These are phyloP conservation scores for Paramecium sonneborni DNA, from an alignment of 73 alveolate species.

Conservation along the genomic window DNA sequence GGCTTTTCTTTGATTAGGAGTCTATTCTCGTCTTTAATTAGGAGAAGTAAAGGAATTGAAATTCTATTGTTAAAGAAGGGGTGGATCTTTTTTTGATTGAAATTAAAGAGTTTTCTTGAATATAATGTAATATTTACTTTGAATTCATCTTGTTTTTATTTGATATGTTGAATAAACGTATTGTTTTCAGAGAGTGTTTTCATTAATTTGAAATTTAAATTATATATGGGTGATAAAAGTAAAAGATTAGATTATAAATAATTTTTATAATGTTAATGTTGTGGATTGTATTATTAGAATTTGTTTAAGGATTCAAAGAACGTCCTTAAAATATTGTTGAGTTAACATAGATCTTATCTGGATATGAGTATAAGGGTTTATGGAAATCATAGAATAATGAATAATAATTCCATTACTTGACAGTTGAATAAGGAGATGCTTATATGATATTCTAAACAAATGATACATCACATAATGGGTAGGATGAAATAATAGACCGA, in stretches of 20 bases:
- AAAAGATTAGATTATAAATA: neutral
- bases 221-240: neutral
- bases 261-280: neutral
- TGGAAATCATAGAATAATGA: neutral
- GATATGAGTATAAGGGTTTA: neutral
- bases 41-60: neutral
- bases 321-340: neutral
- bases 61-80: neutral
- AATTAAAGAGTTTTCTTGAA: neutral
- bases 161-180: too few species aligned
- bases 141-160: neutral
- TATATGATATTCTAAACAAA: constrained; percentile 8
- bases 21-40: neutral
- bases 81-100: neutral
- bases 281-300: neutral
- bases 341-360: neutral
- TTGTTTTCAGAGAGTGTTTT: neutral
- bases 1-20: constrained; percentile 33
- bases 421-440: constrained; percentile 41
- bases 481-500: neutral
- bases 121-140: neutral
- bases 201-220: neutral
- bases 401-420: neutral
- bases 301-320: neutral
- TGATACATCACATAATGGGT: neutral